phyloP scores from a whole-genome alignment of 208 protist genomes.

The Wallacemonas sp. region DNA sequence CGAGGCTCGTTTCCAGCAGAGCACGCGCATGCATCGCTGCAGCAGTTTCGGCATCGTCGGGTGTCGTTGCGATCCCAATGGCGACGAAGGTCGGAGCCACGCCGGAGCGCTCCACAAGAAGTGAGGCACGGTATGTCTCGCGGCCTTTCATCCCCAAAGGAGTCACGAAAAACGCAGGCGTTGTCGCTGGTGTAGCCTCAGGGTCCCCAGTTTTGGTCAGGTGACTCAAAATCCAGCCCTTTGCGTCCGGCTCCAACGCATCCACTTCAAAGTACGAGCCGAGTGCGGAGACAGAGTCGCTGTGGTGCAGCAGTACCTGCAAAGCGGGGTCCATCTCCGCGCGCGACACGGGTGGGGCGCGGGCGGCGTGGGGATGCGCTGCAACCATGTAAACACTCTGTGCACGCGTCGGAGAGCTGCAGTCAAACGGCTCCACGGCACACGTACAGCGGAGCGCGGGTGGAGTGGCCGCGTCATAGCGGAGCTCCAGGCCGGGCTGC shows the following conservation, averaged over 20 bases:
- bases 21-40: conserved; percentile 79
- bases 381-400: neutral
- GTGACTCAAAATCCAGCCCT: neutral
- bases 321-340: no score
- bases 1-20: conserved; percentile 40
- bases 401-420: neutral
- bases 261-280: neutral
- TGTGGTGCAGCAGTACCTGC: neutral
- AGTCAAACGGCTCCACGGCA: neutral
- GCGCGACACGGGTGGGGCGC: no score
- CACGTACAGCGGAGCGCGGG: conserved; percentile 49
- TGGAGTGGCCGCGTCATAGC: conserved; percentile 47
- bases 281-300: neutral
- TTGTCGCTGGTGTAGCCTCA: neutral
- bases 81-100: conserved; percentile 51
- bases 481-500: conserved; percentile 52
- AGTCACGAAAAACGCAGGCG: conserved; percentile 63
- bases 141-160: conserved; percentile 57
- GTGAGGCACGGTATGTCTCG: conserved; percentile 68
- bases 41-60: conserved; percentile 49
- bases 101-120: conserved; percentile 27
- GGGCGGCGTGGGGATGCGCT: neutral
- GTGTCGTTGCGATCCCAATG: conserved; percentile 66
- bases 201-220: neutral
- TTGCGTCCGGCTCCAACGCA: neutral